Base-by-base conservation (phyloP, 2,329 filamentous ascomycete genomes). In the Pseudogymnoascus sp. region DNA sequence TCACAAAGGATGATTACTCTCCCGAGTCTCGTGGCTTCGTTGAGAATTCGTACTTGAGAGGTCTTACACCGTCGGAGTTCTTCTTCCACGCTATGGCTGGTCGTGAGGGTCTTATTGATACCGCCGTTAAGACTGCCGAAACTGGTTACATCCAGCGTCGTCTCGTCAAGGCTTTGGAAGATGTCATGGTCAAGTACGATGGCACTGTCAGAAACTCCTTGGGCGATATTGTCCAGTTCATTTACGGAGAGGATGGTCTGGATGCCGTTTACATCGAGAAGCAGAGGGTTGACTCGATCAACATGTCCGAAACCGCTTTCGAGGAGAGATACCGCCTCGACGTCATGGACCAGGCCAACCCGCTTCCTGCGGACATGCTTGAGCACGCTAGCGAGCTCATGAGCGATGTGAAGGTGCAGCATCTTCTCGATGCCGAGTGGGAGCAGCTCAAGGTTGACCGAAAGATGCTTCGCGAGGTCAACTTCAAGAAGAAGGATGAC, bases 81-180 rank as follows among this genome's bases (percentile, higher is more conserved):
- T 99, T 97, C 80, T 99, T 99, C 82, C 94, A 99, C 83, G 94
- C 94, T 72, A 99, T 99, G 94, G 94, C 94, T 81, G 94, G 94
- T 91, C 87, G 94, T 80, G 94, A 99, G 77, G 94, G 94, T 96
- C 82, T 99, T 61, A 99, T 99, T 69, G 94, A 99, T 82, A 99
- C 94, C 59, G 94, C 94, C 67, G 95, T 99, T 77, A 99, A 99
- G 83, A 99, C 94, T 66, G 94, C 94, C 18, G 95, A 99, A 76
- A 99, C 95, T 62, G 94, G 94, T 77, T 99, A 99, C 74, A 99
- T 99, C 66, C 95, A 99, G 76, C 90, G 94, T 77, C 91, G 95
- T 80, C 83, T 99, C 50, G 94, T 99, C 71, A 99, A 99, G 77
- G 95, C 95, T 9, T 83, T 99, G 2, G 94, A 99, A 81, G 94